These are phyloP conservation scores for Phylloporus scabripes DNA, from an alignment of 768 basidiomycete genomes.

Conservation along the genomic window DNA sequence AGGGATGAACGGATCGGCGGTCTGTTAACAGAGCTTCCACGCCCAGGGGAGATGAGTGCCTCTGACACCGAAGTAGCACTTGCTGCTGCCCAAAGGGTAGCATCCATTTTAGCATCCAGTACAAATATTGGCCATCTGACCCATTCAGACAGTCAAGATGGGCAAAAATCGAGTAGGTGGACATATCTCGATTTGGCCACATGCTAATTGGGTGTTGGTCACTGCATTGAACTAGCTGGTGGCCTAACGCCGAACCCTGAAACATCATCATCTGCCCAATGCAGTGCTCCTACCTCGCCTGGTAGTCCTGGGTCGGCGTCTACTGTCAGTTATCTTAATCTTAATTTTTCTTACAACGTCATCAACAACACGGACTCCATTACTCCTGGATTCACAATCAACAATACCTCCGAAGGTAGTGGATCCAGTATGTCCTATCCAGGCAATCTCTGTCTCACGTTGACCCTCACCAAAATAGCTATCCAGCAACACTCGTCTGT, in stretches of 20 bases:
- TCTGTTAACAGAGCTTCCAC: background rate
- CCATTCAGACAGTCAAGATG: background rate
- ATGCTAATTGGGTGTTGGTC: no score
- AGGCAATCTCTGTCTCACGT: background rate
- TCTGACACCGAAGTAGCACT: background rate
- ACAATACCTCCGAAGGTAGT: background rate
- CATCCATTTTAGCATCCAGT: background rate
- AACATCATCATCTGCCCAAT: background rate
- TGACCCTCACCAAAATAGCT: background rate
- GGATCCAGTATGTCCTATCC: background rate
- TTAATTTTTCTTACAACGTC: background rate
- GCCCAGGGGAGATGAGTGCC: conserved; percentile 1
- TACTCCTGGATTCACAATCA: background rate
- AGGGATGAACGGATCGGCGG: background rate
- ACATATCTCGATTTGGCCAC: background rate
- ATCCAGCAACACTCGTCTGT: background rate
- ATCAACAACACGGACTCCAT: background rate
- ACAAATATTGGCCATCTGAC: background rate
- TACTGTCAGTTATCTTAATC: background rate
- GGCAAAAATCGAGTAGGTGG: background rate
- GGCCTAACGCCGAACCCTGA: background rate
- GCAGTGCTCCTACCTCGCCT: background rate
- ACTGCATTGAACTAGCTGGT: background rate
- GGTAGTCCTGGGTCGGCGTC: background rate
- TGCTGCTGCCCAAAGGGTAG: background rate